Evolutionary conservation across 2,329 filamentous ascomycete genomes (phyloP), one percentile per base, ranked within the genome.

Genomic region (Zarea fungicola): DNA sequence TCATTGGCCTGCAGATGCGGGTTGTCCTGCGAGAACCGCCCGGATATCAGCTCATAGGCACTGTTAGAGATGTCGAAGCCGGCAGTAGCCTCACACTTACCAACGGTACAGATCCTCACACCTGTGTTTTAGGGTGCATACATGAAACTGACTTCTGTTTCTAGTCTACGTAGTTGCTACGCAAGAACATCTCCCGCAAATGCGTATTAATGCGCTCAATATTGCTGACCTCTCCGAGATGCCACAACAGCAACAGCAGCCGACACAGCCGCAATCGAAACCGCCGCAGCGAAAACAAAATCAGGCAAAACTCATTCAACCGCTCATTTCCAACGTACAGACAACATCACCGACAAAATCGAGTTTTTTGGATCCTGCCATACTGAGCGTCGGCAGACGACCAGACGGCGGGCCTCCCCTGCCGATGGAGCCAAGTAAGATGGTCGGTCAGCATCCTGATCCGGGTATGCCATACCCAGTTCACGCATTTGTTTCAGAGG

Each of bases 311-410:
- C 56, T 60, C 37, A 32, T 22, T 21, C 46, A 42, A 3, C 18
- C 25, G 2, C 10, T 32, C 13, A 25, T 13, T 22, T 37, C 28
- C 14, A 29, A 29, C 10, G 51, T 57, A 45, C 64, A 69, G 54
- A 57, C 56, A 54, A 49, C 59, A 48, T 54, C 60, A 42, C 64
- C 69, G 53, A 56, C 69, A 25, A 59, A 73, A 1, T 89, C 69
- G 25, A 58, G 72, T 1, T 89, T 93, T 59, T 76, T 84, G n/a
- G 89, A 95, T 58, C 89, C 89, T 10, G 89, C 89, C 4, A 95
- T 95, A 48, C 63, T 95, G 39, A 90, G 87, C 61, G 78, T 88
- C 42, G 73, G 73, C 19, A 70, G 71, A 40, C 69, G 66, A 4
- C 69, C 74, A 2, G 62, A 56, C 22, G 59, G 61, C 0, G 60